A percentile compares a stretch with the other conserved stretches of the same genome.
phyloP scores from a whole-genome alignment of 257 asterid species.

The Schizonepeta tenuifolia region DNA sequence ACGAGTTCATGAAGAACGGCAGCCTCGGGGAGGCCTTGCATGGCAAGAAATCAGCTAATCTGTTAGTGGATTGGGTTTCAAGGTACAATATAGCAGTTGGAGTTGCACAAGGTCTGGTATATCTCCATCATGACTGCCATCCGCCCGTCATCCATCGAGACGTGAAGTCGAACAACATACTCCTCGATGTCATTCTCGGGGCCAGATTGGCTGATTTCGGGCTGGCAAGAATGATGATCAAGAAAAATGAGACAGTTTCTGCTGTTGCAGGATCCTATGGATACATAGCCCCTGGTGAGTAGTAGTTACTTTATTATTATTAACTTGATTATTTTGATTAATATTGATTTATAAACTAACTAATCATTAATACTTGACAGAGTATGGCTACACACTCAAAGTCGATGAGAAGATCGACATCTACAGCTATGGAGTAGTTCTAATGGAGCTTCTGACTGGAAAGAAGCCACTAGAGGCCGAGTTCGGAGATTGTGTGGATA shows the following conservation, averaged over 20 bases:
- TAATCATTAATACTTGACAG: slow-evolving; percentile 34
- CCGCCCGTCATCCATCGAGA: slow-evolving; percentile 63
- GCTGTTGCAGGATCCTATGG: slow-evolving; percentile 75
- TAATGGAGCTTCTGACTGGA: slow-evolving; percentile 62
- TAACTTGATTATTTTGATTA: background rate
- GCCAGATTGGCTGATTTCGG: slow-evolving; percentile 72
- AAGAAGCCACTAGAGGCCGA: slow-evolving; percentile 52
- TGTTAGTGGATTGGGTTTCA: slow-evolving; percentile 52
- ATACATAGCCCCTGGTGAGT: slow-evolving; percentile 72
- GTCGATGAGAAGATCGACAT: slow-evolving; percentile 65
- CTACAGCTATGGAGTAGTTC: slow-evolving; percentile 65
- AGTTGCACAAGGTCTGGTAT: slow-evolving; percentile 61
- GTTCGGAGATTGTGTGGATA: slow-evolving; percentile 58
- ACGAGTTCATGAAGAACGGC: slow-evolving; percentile 62
- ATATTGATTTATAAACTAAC: background rate
- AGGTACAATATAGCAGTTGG: slow-evolving; percentile 61
- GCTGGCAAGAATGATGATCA: slow-evolving; percentile 51
- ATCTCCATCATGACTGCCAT: slow-evolving; percentile 69
- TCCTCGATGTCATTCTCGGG: slow-evolving; percentile 52
- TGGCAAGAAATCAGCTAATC: slow-evolving; percentile 23
- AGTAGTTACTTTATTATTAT: background rate
- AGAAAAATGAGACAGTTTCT: slow-evolving; percentile 51
- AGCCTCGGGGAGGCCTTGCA: slow-evolving; percentile 59
- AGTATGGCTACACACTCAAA: slow-evolving; percentile 60
- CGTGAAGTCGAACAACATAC: slow-evolving; percentile 57